These are phyloP conservation scores for Coemansia sp. DNA, from an alignment of 192 early-diverging fungal species.

Conservation along the genomic window DNA sequence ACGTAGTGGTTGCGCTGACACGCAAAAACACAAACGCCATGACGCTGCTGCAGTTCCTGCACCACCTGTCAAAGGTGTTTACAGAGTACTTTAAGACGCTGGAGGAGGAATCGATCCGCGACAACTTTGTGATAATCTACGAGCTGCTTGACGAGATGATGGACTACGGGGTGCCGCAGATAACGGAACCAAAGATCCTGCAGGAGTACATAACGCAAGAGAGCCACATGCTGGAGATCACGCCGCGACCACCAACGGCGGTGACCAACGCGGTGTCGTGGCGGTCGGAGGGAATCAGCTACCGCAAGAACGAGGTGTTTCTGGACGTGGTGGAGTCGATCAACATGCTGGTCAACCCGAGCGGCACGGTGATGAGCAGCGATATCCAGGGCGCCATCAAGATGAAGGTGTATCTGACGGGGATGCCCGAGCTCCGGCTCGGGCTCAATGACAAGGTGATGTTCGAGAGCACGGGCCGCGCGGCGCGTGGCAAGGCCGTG, in stretches of 20 bases:
- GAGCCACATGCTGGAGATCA: conserved; percentile 89
- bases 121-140: conserved; percentile 91
- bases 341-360: conserved; percentile 69
- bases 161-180: conserved; percentile 90
- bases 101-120: conserved; percentile 87
- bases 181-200: conserved; percentile 84
- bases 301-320: conserved; percentile 77
- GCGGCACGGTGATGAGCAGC: conserved; percentile 60
- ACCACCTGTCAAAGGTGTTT: conserved; percentile 90
- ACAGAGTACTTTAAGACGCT: conserved; percentile 90
- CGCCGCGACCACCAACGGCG: conserved; percentile 86
- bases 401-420: conserved; percentile 84
- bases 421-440: conserved; percentile 83
- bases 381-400: conserved; percentile 83
- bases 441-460: conserved; percentile 89
- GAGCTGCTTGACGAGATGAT: conserved; percentile 91
- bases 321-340: conserved; percentile 76
- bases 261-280: conserved; percentile 73
- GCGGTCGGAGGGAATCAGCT: conserved; percentile 69
- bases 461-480: conserved; percentile 88
- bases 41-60: conserved; percentile 91
- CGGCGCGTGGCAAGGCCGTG: conserved; percentile 72
- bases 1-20: conserved; percentile 82
- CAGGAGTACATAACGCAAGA: conserved; percentile 98
- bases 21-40: conserved; percentile 98